Conservation (phyloP, 495 filamentous ascomycete genomes). For the Endocarpon pusillum region DNA sequence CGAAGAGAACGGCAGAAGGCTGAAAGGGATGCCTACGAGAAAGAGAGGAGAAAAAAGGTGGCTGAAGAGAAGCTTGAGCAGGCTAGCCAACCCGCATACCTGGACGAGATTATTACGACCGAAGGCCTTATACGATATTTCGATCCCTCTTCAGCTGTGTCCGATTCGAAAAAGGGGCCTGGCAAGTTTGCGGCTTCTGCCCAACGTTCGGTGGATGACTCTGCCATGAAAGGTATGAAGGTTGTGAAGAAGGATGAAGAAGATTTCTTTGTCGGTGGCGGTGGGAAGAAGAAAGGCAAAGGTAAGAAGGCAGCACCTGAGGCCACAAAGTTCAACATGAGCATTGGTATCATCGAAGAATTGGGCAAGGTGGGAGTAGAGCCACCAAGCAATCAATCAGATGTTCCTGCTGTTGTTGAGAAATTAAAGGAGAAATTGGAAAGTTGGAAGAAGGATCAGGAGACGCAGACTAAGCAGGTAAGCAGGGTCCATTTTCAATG, state of each 20-base stretch:
- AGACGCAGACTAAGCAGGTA: conserved; percentile 81
- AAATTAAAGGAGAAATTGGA: conserved; percentile 82
- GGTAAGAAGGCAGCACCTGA: conserved; percentile 50
- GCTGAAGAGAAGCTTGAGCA: conserved; percentile 78
- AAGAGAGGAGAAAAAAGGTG: conserved; percentile 60
- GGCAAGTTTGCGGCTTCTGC: conserved; percentile 59
- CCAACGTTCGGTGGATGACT: conserved; percentile 63
- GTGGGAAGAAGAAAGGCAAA: conserved; percentile 86
- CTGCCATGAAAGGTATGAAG: conserved; percentile 58
- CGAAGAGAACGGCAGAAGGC: conserved; percentile 62
- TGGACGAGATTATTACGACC: conserved; percentile 76
- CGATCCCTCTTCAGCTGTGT: conserved; percentile 52
- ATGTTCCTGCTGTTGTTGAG: conserved; percentile 60
- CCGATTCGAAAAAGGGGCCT: conserved; percentile 35
- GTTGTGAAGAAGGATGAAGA: conserved; percentile 76
- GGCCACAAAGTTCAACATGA: conserved; percentile 62
- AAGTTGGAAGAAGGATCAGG: conserved; percentile 86
- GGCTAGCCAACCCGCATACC: conserved; percentile 73
- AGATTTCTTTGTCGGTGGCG: conserved; percentile 64
- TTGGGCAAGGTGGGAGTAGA: conserved; percentile 68
- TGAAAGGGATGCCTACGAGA: conserved; percentile 58
- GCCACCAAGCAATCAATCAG: conserved; percentile 67
- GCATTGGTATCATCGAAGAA: conserved; percentile 78
- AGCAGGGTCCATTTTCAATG: conserved; percentile 13
- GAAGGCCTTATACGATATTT: conserved; percentile 79